Conservation (phyloP, 2,329 filamentous ascomycete genomes). For the Paraphaeosphaeria sporulosa region DNA sequence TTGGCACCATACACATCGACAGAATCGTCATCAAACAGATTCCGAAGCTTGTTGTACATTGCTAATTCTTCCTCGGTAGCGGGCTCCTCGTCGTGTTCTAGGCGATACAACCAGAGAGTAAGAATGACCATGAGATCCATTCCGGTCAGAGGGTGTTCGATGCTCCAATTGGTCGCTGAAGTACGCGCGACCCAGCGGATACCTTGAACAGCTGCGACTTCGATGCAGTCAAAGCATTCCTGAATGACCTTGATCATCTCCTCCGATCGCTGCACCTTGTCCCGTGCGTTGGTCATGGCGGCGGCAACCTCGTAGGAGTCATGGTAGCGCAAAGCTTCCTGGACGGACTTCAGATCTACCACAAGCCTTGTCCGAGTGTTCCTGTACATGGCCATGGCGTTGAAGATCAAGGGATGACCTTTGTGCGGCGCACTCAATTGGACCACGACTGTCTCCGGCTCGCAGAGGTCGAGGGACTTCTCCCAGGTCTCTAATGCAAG, state of each 20-base stretch:
- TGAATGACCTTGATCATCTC: constrained; percentile 99
- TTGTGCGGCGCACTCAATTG: constrained; percentile 94
- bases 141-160: constrained; percentile 95
- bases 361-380: constrained; percentile 92
- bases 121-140: constrained; percentile 98
- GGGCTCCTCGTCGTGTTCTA: constrained; percentile 97
- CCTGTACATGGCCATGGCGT: constrained; percentile 95
- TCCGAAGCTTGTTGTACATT: constrained; percentile 93
- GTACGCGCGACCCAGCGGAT: constrained; percentile 98
- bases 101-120: constrained; percentile 96
- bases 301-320: constrained; percentile 96
- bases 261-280: constrained; percentile 91
- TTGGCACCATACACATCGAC: constrained; percentile 82
- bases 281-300: constrained; percentile 92
- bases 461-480: constrained; percentile 90
- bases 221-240: constrained; percentile 96
- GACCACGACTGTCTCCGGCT: constrained; percentile 87
- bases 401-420: constrained; percentile 95
- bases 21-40: constrained; percentile 88
- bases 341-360: constrained; percentile 93
- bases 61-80: constrained; percentile 81
- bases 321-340: constrained; percentile 96
- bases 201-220: constrained; percentile 91
- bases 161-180: constrained; percentile 97
- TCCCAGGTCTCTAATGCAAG: constrained; percentile 99